These are phyloP conservation scores for Conringia planisiliqua DNA, from an alignment of 345 rosid species.

Conservation along the genomic window DNA sequence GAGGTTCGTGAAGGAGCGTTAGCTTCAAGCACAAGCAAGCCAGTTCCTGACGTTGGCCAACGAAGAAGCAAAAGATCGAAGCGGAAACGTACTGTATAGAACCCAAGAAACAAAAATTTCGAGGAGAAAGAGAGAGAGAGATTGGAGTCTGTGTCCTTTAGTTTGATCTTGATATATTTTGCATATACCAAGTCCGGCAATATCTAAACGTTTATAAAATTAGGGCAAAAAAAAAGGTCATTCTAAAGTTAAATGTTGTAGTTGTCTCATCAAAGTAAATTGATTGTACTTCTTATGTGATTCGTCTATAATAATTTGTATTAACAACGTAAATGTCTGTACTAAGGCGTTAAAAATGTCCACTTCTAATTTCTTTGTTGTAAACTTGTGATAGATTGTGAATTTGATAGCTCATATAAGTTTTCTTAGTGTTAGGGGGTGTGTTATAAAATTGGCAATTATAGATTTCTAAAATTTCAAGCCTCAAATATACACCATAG, in stretches of 20 bases:
- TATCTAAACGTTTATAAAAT: slow-evolving; percentile 5
- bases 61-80: slow-evolving; percentile 89
- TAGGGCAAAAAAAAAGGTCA: slow-evolving; percentile 7
- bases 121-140: background rate
- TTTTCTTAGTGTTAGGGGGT: too few relatives aligned
- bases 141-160: background rate
- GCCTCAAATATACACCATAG: too few relatives aligned
- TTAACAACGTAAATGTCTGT: slow-evolving; percentile 19
- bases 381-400: background rate
- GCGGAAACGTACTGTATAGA: slow-evolving; percentile 75
- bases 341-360: background rate
- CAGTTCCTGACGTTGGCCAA: slow-evolving; percentile 55
- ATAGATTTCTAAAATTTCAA: too few relatives aligned
- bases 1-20: slow-evolving; percentile 69
- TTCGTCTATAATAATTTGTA: background rate
- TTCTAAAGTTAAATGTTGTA: slow-evolving; percentile 6
- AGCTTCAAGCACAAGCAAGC: slow-evolving; percentile 57
- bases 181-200: slow-evolving; percentile 17
- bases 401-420: too few relatives aligned
- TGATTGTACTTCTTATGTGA: slow-evolving; percentile 7
- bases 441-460: too few relatives aligned
- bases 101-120: background rate
- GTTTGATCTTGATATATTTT: slow-evolving; percentile 25
- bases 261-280: background rate
- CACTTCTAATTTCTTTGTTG: background rate